Evolutionary conservation across 805 yeast genomes (phyloP), one percentile per base, ranked within the genome.

Genomic region (Wickerhamomyces alni): DNA sequence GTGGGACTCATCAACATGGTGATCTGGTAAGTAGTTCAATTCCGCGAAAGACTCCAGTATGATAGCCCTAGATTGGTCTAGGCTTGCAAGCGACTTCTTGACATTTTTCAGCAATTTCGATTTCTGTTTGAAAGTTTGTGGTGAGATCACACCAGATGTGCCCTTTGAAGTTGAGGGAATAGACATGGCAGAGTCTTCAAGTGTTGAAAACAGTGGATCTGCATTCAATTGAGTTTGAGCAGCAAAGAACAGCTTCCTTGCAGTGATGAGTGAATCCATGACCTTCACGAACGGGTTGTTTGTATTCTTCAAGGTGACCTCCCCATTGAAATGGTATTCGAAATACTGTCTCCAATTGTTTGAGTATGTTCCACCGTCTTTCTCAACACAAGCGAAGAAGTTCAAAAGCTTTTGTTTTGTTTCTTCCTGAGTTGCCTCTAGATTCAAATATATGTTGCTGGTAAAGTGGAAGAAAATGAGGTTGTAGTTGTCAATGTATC

Each of bases 111-210:
- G 16, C 30, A 44, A 51, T 30, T 48, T 55, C 2, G 51, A 25
- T 17, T 45, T 53, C n/a, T 25, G 25, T 19, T 45, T 49, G 6
- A 49, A 41, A 3, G 43, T 26, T 15, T 39, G 44, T 5, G 42
- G 36, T 13, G 44, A 25, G 8, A 36, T 22, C 3, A 21, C 17
- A 5, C 17, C 8, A 16, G 35, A 39, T 2, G 16, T 28, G 22
- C 42, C 41, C 25, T 39, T 29, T 33, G 52, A 39, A 30, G 47
- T 47, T 24, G 71, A 61, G 0, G 79, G 77, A 9, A 70, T 53
- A 0, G 74, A 66, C 39, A 73, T 53, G 0, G 73, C 75, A 1
- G 80, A 71, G 28, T 75, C 80, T 36, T 64, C 70, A 32, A 75
- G 46, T 7, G 69, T 66, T 4, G 73, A 68, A 34, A 70, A 65